phyloP scores from a whole-genome alignment of 768 basidiomycete genomes.

The Boletus pseudo-olivaceus region DNA sequence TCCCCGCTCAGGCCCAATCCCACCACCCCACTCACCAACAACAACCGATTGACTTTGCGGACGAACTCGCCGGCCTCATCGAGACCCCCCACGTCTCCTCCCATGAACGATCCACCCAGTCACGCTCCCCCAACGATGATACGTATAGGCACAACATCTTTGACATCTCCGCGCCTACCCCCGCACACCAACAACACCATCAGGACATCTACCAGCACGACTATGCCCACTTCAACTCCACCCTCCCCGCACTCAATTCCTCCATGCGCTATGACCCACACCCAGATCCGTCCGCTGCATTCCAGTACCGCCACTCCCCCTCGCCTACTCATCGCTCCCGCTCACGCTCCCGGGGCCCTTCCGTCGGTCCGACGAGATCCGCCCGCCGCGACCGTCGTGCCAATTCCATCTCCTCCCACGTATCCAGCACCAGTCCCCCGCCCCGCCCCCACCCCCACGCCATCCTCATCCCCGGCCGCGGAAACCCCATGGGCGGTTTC shows the following conservation, averaged over 20 bases:
- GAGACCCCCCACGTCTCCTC: slow-evolving; percentile 32
- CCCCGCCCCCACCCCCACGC: slow-evolving; percentile 53
- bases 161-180: slow-evolving; percentile 52
- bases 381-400: slow-evolving; percentile 50
- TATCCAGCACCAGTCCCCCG: slow-evolving; percentile 50
- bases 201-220: slow-evolving; percentile 30
- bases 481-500: slow-evolving; percentile 30
- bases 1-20: slow-evolving; percentile 30
- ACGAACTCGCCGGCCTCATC: slow-evolving; percentile 66
- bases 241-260: slow-evolving; percentile 50
- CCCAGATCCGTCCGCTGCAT: slow-evolving; percentile 29
- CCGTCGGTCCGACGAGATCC: slow-evolving; percentile 52
- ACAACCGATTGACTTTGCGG: slow-evolving; percentile 52
- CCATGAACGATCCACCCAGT: slow-evolving; percentile 44
- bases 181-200: slow-evolving; percentile 33
- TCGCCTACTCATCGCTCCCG: slow-evolving; percentile 42
- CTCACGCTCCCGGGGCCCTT: slow-evolving; percentile 37
- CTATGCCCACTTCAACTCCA: slow-evolving; percentile 45
- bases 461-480: slow-evolving; percentile 61
- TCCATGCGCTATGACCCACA: slow-evolving; percentile 50
- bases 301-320: slow-evolving; percentile 25
- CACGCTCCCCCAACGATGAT: slow-evolving; percentile 38
- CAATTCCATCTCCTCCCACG: slow-evolving; percentile 55
- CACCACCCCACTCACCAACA: slow-evolving; percentile 12
- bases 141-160: slow-evolving; percentile 57